Conservation (phyloP, 1,284 basidiomycete species). For the Anthracocystis walkeri region DNA sequence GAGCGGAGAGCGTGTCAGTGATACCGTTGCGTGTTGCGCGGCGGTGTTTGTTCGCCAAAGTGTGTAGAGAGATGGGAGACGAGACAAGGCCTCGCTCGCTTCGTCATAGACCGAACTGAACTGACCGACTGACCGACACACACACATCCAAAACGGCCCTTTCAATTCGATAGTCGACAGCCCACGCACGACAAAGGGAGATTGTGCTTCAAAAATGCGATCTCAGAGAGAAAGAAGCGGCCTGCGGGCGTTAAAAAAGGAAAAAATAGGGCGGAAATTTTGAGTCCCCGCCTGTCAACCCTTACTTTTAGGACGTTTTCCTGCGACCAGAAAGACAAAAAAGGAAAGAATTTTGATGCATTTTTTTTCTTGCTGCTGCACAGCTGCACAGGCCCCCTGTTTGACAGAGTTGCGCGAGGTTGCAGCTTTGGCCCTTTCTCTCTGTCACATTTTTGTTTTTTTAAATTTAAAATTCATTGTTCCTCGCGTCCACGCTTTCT, state of each 20-base stretch:
- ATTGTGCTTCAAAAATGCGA: background rate
- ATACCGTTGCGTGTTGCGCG: no score
- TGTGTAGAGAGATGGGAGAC: background rate
- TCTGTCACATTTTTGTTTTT: background rate
- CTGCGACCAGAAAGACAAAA: background rate
- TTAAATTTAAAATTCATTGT: background rate
- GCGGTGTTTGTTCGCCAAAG: background rate
- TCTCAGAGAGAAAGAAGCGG: no score
- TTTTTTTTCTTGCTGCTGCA: background rate
- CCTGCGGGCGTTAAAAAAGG: no score
- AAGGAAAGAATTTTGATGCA: background rate
- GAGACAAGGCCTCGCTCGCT: background rate
- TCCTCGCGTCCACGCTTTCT: background rate
- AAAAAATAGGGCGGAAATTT: background rate
- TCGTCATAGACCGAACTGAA: background rate
- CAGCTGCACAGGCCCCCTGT: slow-evolving; percentile 6
- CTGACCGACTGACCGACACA: background rate
- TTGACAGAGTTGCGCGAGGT: slow-evolving; percentile 1
- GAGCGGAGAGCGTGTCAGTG: no score
- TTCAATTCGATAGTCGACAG: background rate
- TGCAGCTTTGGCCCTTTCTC: background rate
- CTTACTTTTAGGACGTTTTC: slow-evolving; percentile 3
- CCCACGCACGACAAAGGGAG: background rate
- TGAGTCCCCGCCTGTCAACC: slow-evolving; percentile 6
- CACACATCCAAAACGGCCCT: background rate